Conservation (phyloP, 2,329 filamentous ascomycete species). For the Neophaeococcomyces mojaviensis region DNA sequence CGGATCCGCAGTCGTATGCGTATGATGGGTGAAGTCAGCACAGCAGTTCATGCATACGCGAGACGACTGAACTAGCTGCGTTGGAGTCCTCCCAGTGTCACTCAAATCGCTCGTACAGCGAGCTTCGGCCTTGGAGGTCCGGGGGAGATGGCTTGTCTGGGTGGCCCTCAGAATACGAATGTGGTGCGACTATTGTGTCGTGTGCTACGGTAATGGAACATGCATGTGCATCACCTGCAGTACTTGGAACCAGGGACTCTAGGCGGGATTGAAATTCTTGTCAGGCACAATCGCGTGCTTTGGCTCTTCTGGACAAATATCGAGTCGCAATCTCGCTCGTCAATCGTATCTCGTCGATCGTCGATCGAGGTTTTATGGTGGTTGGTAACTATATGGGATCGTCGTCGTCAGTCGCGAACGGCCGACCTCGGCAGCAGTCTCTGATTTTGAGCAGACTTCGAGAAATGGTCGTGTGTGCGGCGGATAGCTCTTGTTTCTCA, state of each 20-base stretch:
- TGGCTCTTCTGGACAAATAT: too few relatives aligned
- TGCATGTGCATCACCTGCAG: constrained; percentile 3
- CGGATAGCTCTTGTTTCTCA: background rate
- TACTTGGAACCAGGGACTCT: background rate
- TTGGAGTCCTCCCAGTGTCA: constrained; percentile 3
- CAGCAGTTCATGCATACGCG: constrained; percentile 4
- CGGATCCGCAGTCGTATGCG: background rate
- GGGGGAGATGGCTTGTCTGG: background rate
- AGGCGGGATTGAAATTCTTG: background rate
- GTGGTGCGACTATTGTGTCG: background rate
- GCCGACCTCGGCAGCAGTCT: background rate
- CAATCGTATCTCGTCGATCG: too few relatives aligned
- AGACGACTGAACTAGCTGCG: background rate
- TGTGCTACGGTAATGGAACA: constrained; percentile 10
- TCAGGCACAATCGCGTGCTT: background rate
- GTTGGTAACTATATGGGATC: constrained; percentile 4
- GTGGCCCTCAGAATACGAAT: background rate
- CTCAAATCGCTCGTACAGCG: background rate
- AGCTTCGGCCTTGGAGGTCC: background rate
- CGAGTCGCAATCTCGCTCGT: too few relatives aligned
- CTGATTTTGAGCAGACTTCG: background rate
- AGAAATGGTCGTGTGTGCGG: background rate
- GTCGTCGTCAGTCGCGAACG: constrained; percentile 1
- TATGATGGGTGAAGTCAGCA: background rate
- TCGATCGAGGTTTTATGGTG: background rate